Evolutionary conservation across 306 rosid genomes (phyloP), one percentile per base, ranked within the genome.

Genomic region (Mucuna pruriens): DNA sequence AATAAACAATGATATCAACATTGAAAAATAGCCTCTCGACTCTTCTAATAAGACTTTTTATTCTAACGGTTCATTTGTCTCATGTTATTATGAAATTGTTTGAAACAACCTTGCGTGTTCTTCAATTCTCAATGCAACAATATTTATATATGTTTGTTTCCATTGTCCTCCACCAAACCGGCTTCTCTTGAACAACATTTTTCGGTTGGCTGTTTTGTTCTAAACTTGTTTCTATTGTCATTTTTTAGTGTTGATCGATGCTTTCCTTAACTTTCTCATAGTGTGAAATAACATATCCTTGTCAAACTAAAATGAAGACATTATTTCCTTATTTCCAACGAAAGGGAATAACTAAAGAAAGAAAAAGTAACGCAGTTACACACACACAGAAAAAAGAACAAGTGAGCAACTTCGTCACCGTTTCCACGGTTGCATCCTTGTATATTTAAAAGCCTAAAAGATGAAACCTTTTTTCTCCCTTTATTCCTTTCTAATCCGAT

Each of bases 401-500:
- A 75, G 9, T 1, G 45, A 34, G 61, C 55, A 17, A 73, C 52
- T 84, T 79, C 68, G 25, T 58, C 71, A 79, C 49, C 78, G 31
- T 36, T 78, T 79, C 48, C 54, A 44, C 8, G 52, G 64, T 42
- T 72, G 76, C 71, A 55, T 74, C 40, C 84, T 49, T 80, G 63
- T 67, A 68, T 49, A 69, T 48, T 48, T 38, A 63, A 60, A 84
- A 54, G 65, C 36, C 16, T 38, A 48, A 75, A 84, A 84, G 72
- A 60, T 48, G 39, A 40, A 48, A 16, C 49, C 13, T 80, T 80
- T 85, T 74, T 51, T 39, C 38, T 8, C 2, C 64, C 78, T 84
- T 84, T 84, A 84, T 84, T 80, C 79, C 68, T 80, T 75, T 80
- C 82, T 75, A 76, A 6, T 62, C 15, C 22, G 17, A 33, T 75